Evolutionary conservation across 2,329 filamentous ascomycete species (phyloP).

Genomic region (Karstenula rhodostoma): DNA sequence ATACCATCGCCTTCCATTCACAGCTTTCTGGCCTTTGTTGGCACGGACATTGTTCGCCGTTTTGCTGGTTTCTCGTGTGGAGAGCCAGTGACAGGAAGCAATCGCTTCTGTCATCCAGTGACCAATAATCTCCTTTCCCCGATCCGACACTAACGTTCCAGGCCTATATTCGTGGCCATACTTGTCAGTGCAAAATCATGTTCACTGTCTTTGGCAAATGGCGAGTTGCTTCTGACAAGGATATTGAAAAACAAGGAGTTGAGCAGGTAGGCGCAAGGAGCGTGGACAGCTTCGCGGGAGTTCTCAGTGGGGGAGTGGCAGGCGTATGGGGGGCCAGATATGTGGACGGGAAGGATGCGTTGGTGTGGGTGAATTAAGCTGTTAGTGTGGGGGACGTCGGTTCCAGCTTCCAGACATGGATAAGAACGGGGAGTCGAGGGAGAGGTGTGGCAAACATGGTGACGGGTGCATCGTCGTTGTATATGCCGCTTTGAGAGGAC

Average conservation of each 20-base stretch:
- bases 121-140: not conserved
- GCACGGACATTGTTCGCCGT: not conserved
- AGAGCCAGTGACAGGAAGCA: not conserved
- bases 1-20: not conserved
- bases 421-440: not conserved
- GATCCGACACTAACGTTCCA: constrained; percentile 8
- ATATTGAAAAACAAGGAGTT: not conserved
- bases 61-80: constrained; percentile 2
- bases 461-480: too few species aligned
- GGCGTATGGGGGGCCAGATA: constrained; percentile 6
- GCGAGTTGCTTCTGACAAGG: not conserved
- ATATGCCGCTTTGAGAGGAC: not conserved
- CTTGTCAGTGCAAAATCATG: constrained; percentile 26
- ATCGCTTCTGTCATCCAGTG: constrained; percentile 4
- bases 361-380: constrained; percentile 3
- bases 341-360: not conserved
- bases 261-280: not conserved
- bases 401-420: not conserved
- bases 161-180: not conserved
- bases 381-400: not conserved
- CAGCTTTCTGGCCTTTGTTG: not conserved
- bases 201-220: constrained; percentile 25
- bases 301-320: constrained; percentile 7
- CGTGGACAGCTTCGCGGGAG: constrained; percentile 10
- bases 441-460: not conserved